Evolutionary conservation across 495 filamentous ascomycete species (phyloP), one percentile per base, ranked within the genome.

Genomic region (Aspergillus sclerotiicarbonarius): DNA sequence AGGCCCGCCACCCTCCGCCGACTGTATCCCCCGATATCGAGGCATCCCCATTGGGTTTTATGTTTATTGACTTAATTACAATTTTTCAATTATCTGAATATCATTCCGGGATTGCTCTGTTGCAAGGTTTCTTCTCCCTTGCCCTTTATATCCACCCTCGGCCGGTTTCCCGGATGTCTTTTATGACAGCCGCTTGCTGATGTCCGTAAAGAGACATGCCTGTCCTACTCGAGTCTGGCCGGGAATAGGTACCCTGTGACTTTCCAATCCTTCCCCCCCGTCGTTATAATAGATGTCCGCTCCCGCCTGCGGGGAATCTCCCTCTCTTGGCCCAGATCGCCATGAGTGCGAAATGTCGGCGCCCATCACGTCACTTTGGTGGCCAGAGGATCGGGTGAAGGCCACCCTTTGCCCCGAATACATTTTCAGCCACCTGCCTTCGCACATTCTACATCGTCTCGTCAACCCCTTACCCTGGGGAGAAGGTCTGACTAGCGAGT

Each of bases 401-500:
- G 72, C 82, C 53, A 90, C 87, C 32, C 84, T 96, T 57, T 87
- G 82, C 33, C 77, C 81, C 41, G 79, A 86, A 48, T 94, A 86
- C 63, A 81, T 95, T 57, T 76, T 84, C 57, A 81, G 80, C 37
- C 84, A 87, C 53, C 78, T 91, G 18, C 76, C 81, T n/a, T 81
- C 84, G 12, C 79, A 85, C 13, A 83, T 87, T 67, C 79, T 87
- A 56, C 71, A 81, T 31, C 80, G 80, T 25, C 76, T 97, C 15
- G 85, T 94, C 65, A 76, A 80, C 46, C 85, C 86, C 0, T 73
- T 92, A 35, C 81, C 81, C 16, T 96, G 94, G 73, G 92, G 91
- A n/a, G 91, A 92, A 65, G 90, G 87, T 12, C 71, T 97, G 61
- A 96, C 92, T 1, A 90, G 91, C 64, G 87, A 90, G 61, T 95